Evolutionary conservation across 495 filamentous ascomycete species (phyloP).

Genomic region (Melanomma pulvis-pyrius): DNA sequence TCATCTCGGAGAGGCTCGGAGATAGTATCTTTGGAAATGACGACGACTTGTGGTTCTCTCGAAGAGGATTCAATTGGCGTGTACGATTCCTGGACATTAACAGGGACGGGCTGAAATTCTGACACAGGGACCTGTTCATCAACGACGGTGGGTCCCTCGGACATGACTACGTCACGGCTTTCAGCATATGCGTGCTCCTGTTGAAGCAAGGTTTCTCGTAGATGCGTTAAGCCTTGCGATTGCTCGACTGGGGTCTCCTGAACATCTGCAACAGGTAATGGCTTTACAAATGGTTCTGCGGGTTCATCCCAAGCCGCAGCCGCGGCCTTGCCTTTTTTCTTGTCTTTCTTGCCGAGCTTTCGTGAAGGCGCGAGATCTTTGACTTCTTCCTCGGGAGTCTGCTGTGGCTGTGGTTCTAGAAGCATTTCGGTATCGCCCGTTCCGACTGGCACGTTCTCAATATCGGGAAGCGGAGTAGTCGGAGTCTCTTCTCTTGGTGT

Average conservation of each 20-base stretch:
- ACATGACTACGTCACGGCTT: not conserved
- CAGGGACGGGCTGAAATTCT: not conserved
- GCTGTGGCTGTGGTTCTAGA: not conserved
- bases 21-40: not conserved
- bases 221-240: not conserved
- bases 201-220: not conserved
- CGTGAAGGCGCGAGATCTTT: not conserved
- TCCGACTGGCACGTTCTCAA: not conserved
- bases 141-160: not conserved
- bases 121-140: not conserved
- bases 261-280: not conserved
- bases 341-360: constrained; percentile 12
- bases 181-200: not conserved
- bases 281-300: not conserved
- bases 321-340: constrained; percentile 14
- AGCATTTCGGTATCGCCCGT: not conserved
- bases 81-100: not conserved
- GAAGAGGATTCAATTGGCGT: not conserved
- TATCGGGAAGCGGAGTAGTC: not conserved
- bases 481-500: not conserved
- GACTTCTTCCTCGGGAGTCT: not conserved
- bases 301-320: constrained; percentile 1
- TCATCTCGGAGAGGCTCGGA: not conserved
- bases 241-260: not conserved
- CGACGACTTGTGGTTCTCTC: not conserved